Conservation (phyloP, 257 asterid species). For the Scutellaria galericulata region DNA sequence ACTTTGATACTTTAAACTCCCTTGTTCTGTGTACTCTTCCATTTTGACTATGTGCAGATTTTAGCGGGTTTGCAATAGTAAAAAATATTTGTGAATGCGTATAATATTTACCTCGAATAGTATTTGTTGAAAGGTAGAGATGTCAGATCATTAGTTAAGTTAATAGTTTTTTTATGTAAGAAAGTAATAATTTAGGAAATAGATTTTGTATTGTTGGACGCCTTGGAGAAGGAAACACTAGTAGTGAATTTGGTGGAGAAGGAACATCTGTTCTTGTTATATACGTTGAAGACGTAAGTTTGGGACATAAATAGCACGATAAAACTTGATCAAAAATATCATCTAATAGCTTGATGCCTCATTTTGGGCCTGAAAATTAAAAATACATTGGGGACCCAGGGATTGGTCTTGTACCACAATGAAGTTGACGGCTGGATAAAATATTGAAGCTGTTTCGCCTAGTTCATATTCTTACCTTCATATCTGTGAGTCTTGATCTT, state of each 20-base stretch:
- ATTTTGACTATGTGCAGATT: background rate
- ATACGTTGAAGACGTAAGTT: background rate
- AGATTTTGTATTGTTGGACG: background rate
- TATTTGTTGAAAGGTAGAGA: constrained; percentile 14
- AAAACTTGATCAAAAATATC: constrained; percentile 5
- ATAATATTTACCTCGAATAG: constrained; percentile 10
- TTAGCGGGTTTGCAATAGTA: constrained; percentile 1
- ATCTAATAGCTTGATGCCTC: constrained; percentile 11
- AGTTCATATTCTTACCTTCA: constrained; percentile 10
- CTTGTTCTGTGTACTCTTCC: constrained; percentile 5
- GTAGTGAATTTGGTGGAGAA: background rate
- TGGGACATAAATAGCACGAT: background rate
- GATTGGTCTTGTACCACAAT: constrained; percentile 8
- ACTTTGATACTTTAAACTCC: constrained; percentile 25
- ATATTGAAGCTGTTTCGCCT: constrained; percentile 19
- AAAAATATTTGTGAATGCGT: constrained; percentile 3
- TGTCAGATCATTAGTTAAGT: background rate
- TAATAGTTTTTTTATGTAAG: background rate
- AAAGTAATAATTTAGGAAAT: background rate
- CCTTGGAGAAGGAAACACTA: background rate
- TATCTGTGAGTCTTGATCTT: background rate
- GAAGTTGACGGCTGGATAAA: background rate
- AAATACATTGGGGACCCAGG: background rate
- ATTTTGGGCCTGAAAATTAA: background rate
- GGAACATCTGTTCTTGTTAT: constrained; percentile 2